Conservation (phyloP, 306 rosid genomes). For the Acacia acuminata region DNA sequence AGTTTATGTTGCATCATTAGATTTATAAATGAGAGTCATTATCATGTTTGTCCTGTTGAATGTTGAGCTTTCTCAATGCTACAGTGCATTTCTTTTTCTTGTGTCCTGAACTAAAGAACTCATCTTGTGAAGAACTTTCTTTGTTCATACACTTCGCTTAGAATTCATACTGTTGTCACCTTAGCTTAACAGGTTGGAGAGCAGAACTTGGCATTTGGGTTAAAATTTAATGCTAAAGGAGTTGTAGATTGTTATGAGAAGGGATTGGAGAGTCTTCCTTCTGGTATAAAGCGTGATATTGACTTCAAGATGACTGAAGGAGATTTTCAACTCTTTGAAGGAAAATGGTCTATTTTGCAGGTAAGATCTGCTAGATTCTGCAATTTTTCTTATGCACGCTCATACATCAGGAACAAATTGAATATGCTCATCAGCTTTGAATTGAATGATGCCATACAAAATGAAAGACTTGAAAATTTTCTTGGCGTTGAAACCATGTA, state of each 20-base stretch:
- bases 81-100: background rate
- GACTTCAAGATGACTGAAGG: constrained; percentile 90
- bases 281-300: constrained; percentile 69
- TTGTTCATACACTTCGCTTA: constrained; percentile 24
- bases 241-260: constrained; percentile 85
- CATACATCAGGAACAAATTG: background rate
- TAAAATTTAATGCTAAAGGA: constrained; percentile 86
- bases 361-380: constrained; percentile 40
- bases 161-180: constrained; percentile 20
- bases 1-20: constrained; percentile 22
- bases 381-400: constrained; percentile 13
- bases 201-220: constrained; percentile 82
- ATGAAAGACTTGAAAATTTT: background rate
- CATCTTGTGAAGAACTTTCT: constrained; percentile 4
- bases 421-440: constrained; percentile 11
- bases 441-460: constrained; percentile 1
- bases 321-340: constrained; percentile 82
- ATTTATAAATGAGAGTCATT: background rate
- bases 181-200: constrained; percentile 64
- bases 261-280: constrained; percentile 58
- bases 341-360: constrained; percentile 89
- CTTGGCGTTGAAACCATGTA: constrained; percentile 18
- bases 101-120: constrained; percentile 7
- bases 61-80: constrained; percentile 9
- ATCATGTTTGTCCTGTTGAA: constrained; percentile 1